These are phyloP conservation scores for Pleodorina starrii DNA, from an alignment of 139 green algal genomes.

Conservation along the genomic window DNA sequence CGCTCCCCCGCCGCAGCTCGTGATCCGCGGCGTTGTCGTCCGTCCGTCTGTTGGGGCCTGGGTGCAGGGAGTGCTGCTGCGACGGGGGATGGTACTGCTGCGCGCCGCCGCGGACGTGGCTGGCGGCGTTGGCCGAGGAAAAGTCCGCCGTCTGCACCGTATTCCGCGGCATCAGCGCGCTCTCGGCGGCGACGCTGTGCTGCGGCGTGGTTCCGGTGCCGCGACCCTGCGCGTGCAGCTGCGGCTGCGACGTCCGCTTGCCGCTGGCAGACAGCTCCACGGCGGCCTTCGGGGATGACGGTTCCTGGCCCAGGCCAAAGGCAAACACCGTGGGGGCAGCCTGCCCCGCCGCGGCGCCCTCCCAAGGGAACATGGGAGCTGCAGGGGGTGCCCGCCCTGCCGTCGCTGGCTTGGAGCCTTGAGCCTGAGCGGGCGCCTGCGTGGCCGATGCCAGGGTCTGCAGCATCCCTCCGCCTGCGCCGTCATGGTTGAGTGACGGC, in stretches of 20 bases:
- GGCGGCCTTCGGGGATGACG: not conserved
- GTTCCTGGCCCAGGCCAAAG: not conserved
- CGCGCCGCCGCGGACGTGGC: not conserved
- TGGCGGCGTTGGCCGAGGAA: not conserved
- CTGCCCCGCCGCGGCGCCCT: not conserved
- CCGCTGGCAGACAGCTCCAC: not conserved
- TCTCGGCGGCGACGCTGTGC: not conserved
- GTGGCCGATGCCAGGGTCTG: not conserved
- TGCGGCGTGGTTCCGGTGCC: not conserved
- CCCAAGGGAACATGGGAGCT: slow-evolving; percentile 4
- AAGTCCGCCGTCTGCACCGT: not conserved
- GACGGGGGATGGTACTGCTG: not conserved
- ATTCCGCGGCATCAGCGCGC: not conserved
- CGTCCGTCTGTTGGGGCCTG: not conserved
- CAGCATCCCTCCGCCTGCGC: not conserved
- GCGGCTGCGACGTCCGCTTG: not conserved
- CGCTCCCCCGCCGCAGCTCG: not conserved
- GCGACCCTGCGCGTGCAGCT: not conserved
- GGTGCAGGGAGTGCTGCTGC: not conserved
- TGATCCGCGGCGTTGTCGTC: not conserved
- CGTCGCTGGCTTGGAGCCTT: not conserved
- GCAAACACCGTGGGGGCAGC: slow-evolving; percentile 5
- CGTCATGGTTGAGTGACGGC: not conserved
- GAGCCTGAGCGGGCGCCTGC: not conserved
- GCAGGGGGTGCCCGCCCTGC: not conserved